phyloP scores from a whole-genome alignment of 345 rosid species.

The Zanthoxylum bungeanum region DNA sequence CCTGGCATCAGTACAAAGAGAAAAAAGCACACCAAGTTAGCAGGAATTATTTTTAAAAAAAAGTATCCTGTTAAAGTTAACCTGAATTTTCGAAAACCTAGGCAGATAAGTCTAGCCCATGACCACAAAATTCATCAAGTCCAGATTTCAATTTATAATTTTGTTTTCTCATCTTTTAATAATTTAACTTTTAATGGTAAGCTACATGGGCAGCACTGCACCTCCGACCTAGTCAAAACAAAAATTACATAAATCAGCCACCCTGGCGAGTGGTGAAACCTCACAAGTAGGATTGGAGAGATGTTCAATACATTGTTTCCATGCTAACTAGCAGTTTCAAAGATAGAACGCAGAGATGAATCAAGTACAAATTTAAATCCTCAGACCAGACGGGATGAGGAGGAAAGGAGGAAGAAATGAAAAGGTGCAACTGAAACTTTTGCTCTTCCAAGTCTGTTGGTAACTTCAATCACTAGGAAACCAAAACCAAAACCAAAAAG shows the following conservation, averaged over 20 bases:
- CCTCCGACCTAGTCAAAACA: neutral
- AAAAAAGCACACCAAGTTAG: neutral
- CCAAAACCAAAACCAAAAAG: neutral
- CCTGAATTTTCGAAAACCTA: no score
- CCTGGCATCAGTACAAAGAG: constrained; percentile 38
- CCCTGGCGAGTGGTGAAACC: neutral
- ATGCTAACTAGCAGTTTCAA: neutral
- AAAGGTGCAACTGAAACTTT: neutral
- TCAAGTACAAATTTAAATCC: neutral
- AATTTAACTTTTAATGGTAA: neutral
- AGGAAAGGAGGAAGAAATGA: neutral
- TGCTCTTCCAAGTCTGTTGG: neutral
- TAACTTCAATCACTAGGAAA: neutral
- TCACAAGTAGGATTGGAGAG: neutral
- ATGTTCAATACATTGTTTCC: neutral
- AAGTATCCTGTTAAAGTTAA: neutral
- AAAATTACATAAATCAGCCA: neutral
- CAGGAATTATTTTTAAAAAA: no score
- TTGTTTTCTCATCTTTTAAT: neutral
- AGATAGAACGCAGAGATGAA: neutral
- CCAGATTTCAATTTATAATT: neutral
- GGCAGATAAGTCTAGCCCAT: neutral
- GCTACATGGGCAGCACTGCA: neutral
- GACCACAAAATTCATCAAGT: neutral
- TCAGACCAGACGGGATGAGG: neutral